These are phyloP conservation scores for Saraca asoca DNA, from an alignment of 331 rosid genomes.

Conservation along the genomic window DNA sequence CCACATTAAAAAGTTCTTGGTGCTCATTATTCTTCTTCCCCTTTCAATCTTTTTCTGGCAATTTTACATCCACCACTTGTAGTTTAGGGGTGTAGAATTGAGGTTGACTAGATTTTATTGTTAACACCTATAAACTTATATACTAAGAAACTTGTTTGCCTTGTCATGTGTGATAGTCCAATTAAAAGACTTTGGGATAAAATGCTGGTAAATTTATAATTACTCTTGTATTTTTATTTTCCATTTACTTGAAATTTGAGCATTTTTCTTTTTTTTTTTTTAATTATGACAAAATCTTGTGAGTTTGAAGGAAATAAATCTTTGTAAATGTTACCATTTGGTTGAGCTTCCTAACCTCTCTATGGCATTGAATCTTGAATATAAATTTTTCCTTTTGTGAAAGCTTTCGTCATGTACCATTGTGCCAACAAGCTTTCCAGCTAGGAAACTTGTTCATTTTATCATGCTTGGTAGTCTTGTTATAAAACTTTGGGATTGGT, in stretches of 20 bases:
- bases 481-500: too few relatives aligned
- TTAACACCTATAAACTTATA: too few relatives aligned
- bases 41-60: too few relatives aligned
- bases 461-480: too few relatives aligned
- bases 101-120: too few relatives aligned
- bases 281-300: background rate
- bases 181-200: slow-evolving; percentile 23
- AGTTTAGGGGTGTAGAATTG: too few relatives aligned
- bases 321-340: background rate
- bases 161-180: slow-evolving; percentile 18
- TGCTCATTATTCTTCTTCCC: too few relatives aligned
- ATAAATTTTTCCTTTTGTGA: background rate
- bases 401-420: background rate
- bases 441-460: too few relatives aligned
- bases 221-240: background rate
- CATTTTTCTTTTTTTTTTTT: background rate
- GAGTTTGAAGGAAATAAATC: background rate
- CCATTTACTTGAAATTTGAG: too few relatives aligned
- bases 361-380: background rate
- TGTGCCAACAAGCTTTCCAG: background rate
- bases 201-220: background rate
- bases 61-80: too few relatives aligned
- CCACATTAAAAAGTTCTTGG: too few relatives aligned
- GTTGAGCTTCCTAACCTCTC: background rate
- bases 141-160: slow-evolving; percentile 20